Evolutionary conservation across 768 basidiomycete genomes (phyloP).

Genomic region (Leccinellum rugosiceps): DNA sequence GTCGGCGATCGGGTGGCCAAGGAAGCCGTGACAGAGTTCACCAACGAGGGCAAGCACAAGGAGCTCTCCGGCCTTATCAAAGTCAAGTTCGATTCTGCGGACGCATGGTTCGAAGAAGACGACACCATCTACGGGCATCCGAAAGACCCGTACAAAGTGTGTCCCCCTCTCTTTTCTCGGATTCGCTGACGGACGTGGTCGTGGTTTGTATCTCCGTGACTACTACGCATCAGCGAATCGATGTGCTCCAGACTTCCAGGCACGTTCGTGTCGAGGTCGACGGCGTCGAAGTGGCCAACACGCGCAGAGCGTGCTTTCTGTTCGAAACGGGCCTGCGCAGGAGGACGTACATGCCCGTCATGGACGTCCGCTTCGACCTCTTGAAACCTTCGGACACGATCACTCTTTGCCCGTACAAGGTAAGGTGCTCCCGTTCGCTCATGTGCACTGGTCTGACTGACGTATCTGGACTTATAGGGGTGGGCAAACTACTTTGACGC

Average conservation of each 20-base stretch:
- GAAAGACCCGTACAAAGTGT: slow-evolving; percentile 68
- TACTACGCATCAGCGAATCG: slow-evolving; percentile 45
- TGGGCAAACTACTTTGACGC: slow-evolving; percentile 57
- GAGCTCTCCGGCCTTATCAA: slow-evolving; percentile 46
- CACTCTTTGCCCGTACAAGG: slow-evolving; percentile 66
- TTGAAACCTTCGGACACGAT: slow-evolving; percentile 45
- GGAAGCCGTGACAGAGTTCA: slow-evolving; percentile 38
- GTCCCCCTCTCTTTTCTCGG: not conserved
- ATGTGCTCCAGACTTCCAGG: slow-evolving; percentile 57
- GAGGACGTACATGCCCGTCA: slow-evolving; percentile 60
- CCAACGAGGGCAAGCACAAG: slow-evolving; percentile 27
- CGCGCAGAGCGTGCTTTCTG: slow-evolving; percentile 49
- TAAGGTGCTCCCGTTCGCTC: slow-evolving; percentile 10
- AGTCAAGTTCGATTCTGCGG: slow-evolving; percentile 47
- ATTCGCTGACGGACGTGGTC: not conserved
- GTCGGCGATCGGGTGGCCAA: slow-evolving; percentile 39
- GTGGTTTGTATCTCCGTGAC: not conserved
- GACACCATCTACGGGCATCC: slow-evolving; percentile 59
- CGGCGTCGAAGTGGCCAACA: slow-evolving; percentile 62
- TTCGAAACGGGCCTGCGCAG: slow-evolving; percentile 56
- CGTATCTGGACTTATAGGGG: slow-evolving; percentile 38
- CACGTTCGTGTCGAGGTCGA: slow-evolving; percentile 58
- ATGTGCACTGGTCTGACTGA: not conserved
- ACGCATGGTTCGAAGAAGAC: slow-evolving; percentile 70
- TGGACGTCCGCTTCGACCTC: slow-evolving; percentile 50